These are phyloP conservation scores for Microascus cirrosus DNA, from an alignment of 2,329 filamentous ascomycete species.

Conservation along the genomic window DNA sequence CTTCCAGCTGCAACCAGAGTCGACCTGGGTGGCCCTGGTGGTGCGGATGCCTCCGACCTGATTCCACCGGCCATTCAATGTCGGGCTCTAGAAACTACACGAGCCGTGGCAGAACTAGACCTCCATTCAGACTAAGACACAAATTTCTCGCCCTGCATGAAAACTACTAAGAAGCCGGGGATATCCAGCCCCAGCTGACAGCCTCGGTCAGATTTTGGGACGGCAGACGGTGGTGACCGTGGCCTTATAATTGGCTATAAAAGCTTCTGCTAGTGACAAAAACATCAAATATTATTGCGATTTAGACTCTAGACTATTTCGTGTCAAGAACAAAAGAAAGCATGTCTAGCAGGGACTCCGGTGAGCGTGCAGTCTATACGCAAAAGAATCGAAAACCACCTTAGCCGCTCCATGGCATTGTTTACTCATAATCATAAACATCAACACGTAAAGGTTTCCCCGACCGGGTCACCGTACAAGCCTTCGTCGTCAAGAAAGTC, in stretches of 20 bases:
- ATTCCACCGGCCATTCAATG: not conserved
- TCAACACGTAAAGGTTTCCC: conserved; percentile 15
- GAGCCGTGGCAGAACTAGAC: not conserved
- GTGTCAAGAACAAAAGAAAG: not conserved
- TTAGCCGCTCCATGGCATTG: not conserved
- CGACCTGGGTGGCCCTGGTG: not conserved
- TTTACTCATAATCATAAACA: not conserved
- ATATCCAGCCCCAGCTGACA: not conserved
- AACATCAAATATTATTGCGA: not conserved
- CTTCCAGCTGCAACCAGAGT: conserved; percentile 1
- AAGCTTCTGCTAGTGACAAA: not conserved
- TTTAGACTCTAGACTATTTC: not conserved
- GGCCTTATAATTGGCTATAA: too few relatives aligned
- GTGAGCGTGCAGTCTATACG: not conserved
- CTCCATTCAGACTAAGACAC: not conserved
- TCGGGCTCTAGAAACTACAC: not conserved
- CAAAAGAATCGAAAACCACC: not conserved
- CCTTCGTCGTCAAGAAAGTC: conserved; percentile 14
- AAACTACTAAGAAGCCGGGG: not conserved
- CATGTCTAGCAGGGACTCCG: not conserved
- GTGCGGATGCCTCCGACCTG: not conserved
- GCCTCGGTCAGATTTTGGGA: not conserved
- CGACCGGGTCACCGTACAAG: conserved; percentile 12
- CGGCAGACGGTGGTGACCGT: too few relatives aligned
- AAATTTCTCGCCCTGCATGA: not conserved